phyloP scores from a whole-genome alignment of 176 grass and related monocot species.

The bread wheat (Triticum aestivum) region DNA sequence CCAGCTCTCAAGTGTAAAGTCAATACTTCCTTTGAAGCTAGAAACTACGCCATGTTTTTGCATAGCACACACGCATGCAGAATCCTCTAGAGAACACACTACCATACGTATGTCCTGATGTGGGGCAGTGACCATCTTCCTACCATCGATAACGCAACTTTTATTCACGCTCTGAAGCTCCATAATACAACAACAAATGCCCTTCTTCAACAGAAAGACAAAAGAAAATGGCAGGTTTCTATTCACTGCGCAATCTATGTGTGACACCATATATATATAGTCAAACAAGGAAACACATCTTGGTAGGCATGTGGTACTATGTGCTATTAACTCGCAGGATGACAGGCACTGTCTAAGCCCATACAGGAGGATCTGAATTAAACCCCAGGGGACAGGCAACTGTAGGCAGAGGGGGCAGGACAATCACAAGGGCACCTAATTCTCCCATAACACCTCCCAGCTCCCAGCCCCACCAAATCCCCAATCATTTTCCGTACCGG shows the following conservation, averaged over 20 bases:
- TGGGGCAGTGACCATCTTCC: neutral
- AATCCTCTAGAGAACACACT: neutral
- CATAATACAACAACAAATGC: neutral
- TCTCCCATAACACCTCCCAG: neutral
- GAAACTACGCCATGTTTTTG: neutral
- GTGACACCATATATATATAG: neutral
- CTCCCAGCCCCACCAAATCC: constrained; percentile 30
- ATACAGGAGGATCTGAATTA: constrained; percentile 10
- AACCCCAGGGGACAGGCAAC: constrained; percentile 15
- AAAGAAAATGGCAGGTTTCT: neutral
- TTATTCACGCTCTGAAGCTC: neutral
- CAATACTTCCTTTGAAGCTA: constrained; percentile 21
- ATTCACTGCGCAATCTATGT: neutral
- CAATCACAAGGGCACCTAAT: constrained; percentile 29
- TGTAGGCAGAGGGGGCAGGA: neutral
- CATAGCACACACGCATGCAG: neutral
- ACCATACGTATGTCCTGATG: neutral
- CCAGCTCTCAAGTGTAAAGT: neutral
- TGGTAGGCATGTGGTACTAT: neutral
- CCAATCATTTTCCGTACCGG: constrained; percentile 15
- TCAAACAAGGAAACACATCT: neutral
- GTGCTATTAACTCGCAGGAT: constrained; percentile 5
- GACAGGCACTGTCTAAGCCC: neutral
- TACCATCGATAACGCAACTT: neutral
- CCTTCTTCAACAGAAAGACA: neutral